phyloP scores from a whole-genome alignment of 1,139 yeast genomes.

The Nadsonia starkeyi-henricii region DNA sequence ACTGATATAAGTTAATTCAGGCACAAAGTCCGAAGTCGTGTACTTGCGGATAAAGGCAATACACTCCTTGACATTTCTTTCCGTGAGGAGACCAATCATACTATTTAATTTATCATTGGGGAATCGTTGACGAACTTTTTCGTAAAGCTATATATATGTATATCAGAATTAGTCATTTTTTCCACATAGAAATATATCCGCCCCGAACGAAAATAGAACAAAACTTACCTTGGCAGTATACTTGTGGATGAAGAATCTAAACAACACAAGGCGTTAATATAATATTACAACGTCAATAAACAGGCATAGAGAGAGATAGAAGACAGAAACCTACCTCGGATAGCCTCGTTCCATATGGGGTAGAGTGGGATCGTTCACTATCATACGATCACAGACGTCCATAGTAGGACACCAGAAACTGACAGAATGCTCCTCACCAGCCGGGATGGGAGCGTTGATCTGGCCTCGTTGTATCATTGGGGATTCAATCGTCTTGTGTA shows the following conservation, averaged over 20 bases:
- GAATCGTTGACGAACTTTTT: not conserved
- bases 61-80: not conserved
- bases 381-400: not conserved
- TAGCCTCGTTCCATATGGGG: not conserved
- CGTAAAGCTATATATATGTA: too few relatives aligned
- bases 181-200: too few relatives aligned
- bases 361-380: not conserved
- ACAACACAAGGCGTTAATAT: too few relatives aligned
- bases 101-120: not conserved
- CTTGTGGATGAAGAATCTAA: not conserved
- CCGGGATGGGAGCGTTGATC: not conserved
- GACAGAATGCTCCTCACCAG: not conserved
- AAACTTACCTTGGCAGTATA: not conserved
- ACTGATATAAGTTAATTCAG: not conserved
- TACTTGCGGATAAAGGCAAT: not conserved
- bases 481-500: not conserved
- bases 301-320: too few relatives aligned
- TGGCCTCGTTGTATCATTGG: not conserved
- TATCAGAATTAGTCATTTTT: too few relatives aligned
- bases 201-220: too few relatives aligned
- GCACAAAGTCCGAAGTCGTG: not conserved
- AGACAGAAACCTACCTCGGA: not conserved
- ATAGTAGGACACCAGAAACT: not conserved
- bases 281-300: too few relatives aligned
- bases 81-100: not conserved